A percentile compares a stretch with the other conserved stretches of the same genome.
These are phyloP conservation scores for Austroboletus festivus DNA, from an alignment of 768 basidiomycete genomes.

Conservation along the genomic window DNA sequence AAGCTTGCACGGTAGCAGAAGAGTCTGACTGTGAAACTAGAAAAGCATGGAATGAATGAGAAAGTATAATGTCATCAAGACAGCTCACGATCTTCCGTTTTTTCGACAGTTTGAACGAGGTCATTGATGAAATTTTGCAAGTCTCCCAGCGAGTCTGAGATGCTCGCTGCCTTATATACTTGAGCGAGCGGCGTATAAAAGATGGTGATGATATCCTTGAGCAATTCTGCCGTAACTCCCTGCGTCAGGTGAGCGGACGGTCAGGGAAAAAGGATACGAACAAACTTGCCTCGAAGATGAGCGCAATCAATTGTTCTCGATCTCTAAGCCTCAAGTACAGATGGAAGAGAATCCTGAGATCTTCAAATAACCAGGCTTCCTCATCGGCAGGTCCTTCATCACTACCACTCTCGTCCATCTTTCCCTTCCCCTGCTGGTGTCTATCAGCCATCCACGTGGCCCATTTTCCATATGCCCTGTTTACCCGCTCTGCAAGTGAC, in stretches of 20 bases:
- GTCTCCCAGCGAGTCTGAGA: slow-evolving; percentile 89
- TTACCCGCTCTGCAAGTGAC: slow-evolving; percentile 76
- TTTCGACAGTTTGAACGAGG: slow-evolving; percentile 90
- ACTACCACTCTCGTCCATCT: slow-evolving; percentile 61
- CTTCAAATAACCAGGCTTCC: slow-evolving; percentile 95
- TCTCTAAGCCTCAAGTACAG: slow-evolving; percentile 80
- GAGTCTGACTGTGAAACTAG: slow-evolving; percentile 83
- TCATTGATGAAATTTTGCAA: slow-evolving; percentile 94
- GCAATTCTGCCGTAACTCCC: slow-evolving; percentile 91
- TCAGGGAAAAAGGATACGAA: background rate
- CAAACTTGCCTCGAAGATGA: slow-evolving; percentile 86
- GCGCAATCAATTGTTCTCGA: slow-evolving; percentile 85
- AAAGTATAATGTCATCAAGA: background rate
- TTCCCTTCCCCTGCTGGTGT: slow-evolving; percentile 41
- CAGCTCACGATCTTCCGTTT: slow-evolving; percentile 79
- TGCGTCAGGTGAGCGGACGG: slow-evolving; percentile 29
- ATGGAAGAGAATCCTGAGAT: slow-evolving; percentile 75
- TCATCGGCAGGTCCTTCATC: slow-evolving; percentile 92
- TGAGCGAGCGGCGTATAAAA: slow-evolving; percentile 96
- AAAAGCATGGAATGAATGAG: slow-evolving; percentile 2
- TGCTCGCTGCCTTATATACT: slow-evolving; percentile 96
- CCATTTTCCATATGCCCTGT: slow-evolving; percentile 77
- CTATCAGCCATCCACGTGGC: slow-evolving; percentile 63
- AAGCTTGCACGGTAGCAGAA: slow-evolving; percentile 81
- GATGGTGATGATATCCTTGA: slow-evolving; percentile 98